These are phyloP conservation scores for Herpetomonas samuelpessoai DNA, from an alignment of 208 protist genomes.

Conservation along the genomic window DNA sequence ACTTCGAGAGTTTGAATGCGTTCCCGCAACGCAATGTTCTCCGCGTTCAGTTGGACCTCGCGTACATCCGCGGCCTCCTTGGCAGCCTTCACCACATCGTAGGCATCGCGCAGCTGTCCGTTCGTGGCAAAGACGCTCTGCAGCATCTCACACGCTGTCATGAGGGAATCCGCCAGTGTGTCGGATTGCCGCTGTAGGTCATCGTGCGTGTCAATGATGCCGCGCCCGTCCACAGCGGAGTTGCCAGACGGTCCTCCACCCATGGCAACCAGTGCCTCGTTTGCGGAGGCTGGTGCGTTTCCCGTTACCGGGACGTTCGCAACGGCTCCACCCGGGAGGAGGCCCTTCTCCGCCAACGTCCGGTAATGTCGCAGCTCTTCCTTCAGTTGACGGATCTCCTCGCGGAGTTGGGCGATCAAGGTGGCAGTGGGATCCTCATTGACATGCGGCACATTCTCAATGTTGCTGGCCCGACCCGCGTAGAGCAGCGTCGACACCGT, in stretches of 20 bases:
- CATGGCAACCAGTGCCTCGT: neutral
- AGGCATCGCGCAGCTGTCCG: constrained; percentile 68
- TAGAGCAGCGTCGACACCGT: constrained; percentile 90
- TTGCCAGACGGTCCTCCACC: too few species aligned
- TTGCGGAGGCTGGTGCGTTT: neutral
- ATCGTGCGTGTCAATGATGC: neutral
- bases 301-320: neutral
- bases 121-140: constrained; percentile 74
- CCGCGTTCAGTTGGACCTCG: constrained; percentile 78
- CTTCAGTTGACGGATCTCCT: constrained; percentile 74
- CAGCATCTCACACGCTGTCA: constrained; percentile 75
- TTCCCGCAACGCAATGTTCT: constrained; percentile 84
- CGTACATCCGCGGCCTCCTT: constrained; percentile 39
- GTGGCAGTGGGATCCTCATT: constrained; percentile 78
- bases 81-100: constrained; percentile 49
- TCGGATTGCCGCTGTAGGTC: constrained; percentile 18
- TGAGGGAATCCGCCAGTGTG: constrained; percentile 68
- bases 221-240: neutral
- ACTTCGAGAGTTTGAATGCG: constrained; percentile 82
- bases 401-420: constrained; percentile 65
- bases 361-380: constrained; percentile 78
- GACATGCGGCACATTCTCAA: constrained; percentile 79
- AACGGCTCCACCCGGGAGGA: neutral
- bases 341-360: constrained; percentile 23
- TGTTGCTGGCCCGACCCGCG: constrained; percentile 83